Evolutionary conservation across 768 basidiomycete species (phyloP).

Genomic region (Amanita exitialis): DNA sequence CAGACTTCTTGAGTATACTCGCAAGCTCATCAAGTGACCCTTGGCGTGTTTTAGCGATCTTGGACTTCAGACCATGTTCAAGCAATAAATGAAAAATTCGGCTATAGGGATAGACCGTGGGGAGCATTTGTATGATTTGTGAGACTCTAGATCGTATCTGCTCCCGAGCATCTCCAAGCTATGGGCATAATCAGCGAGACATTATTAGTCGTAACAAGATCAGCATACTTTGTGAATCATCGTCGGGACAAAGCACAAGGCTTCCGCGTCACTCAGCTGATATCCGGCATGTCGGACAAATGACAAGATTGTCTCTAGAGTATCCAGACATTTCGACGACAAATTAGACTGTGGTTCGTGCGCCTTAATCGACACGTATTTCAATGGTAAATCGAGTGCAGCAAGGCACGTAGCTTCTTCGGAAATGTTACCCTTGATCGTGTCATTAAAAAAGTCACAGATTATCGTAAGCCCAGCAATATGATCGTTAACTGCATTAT

Average conservation of each 20-base stretch:
- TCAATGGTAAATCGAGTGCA: conserved; percentile 85
- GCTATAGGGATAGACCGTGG: conserved; percentile 89
- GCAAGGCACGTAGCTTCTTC: conserved; percentile 61
- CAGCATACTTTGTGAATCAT: conserved; percentile 74
- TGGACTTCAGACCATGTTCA: conserved; percentile 82
- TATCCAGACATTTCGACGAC: conserved; percentile 79
- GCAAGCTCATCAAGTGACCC: conserved; percentile 79
- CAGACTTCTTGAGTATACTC: conserved; percentile 68
- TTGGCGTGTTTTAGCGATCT: conserved; percentile 87
- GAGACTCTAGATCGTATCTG: conserved; percentile 71
- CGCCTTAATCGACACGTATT: conserved; percentile 85
- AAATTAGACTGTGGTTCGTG: conserved; percentile 90
- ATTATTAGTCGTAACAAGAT: not conserved
- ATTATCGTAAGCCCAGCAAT: conserved; percentile 67
- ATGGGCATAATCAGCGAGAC: conserved; percentile 7
- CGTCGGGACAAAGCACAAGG: conserved; percentile 80
- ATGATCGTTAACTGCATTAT: conserved; percentile 90
- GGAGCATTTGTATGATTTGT: conserved; percentile 74
- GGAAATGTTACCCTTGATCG: conserved; percentile 49
- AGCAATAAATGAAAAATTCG: conserved; percentile 82
- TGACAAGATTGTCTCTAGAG: conserved; percentile 66
- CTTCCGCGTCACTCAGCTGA: conserved; percentile 81
- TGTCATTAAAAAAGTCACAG: conserved; percentile 62
- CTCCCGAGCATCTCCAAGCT: conserved; percentile 93
- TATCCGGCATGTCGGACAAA: conserved; percentile 67